These are phyloP conservation scores for Pythium aquatile DNA, from an alignment of 352 stramenopile genomes.

Conservation along the genomic window DNA sequence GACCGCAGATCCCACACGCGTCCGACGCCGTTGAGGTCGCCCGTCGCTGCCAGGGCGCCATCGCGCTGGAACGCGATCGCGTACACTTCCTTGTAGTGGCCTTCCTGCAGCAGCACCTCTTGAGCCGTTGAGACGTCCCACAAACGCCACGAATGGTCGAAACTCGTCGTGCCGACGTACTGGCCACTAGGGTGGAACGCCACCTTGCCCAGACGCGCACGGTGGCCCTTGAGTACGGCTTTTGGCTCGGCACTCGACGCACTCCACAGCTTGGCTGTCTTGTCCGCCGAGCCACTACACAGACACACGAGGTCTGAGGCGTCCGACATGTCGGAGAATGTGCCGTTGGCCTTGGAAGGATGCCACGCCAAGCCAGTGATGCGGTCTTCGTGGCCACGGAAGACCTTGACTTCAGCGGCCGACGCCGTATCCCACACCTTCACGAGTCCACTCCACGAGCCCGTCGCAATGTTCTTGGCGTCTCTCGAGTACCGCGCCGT, in stretches of 20 bases:
- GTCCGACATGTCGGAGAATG: slow-evolving; percentile 64
- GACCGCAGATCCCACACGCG: slow-evolving; percentile 96
- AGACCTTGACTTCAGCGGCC: slow-evolving; percentile 66
- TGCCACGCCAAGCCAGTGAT: slow-evolving; percentile 88
- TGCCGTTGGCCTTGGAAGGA: slow-evolving; percentile 31
- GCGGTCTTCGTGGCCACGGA: slow-evolving; percentile 86
- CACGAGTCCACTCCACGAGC: slow-evolving; percentile 92
- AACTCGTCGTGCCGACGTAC: slow-evolving; percentile 94
- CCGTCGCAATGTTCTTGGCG: slow-evolving; percentile 76
- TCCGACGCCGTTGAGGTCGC: slow-evolving; percentile 93
- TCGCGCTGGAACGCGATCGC: slow-evolving; percentile 96
- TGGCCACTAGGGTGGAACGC: slow-evolving; percentile 94
- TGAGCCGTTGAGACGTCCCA: slow-evolving; percentile 94
- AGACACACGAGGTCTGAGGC: slow-evolving; percentile 53
- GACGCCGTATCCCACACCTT: slow-evolving; percentile 92
- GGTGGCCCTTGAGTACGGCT: slow-evolving; percentile 68
- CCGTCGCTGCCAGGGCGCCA: slow-evolving; percentile 91
- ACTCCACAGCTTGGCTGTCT: slow-evolving; percentile 76
- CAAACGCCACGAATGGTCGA: slow-evolving; percentile 97
- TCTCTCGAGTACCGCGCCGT: slow-evolving; percentile 64
- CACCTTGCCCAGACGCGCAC: slow-evolving; percentile 78
- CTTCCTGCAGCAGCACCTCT: slow-evolving; percentile 95
- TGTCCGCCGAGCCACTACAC: slow-evolving; percentile 79
- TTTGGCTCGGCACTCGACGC: slow-evolving; percentile 47
- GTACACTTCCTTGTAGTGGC: slow-evolving; percentile 94